phyloP scores from a whole-genome alignment of 176 grass and related monocot species.

The Urochloa ruziziensis region DNA sequence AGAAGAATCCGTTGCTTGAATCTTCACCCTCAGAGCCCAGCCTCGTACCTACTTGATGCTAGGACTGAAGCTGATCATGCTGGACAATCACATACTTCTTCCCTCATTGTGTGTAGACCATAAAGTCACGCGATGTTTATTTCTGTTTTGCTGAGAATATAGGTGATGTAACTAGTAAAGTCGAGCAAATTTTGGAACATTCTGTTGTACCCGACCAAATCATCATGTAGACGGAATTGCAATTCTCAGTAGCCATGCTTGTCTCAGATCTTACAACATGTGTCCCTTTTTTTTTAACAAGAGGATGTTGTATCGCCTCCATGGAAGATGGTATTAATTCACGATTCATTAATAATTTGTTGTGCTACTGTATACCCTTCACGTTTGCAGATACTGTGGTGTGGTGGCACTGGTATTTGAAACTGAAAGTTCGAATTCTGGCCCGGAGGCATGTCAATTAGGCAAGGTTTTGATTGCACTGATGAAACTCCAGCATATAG shows the following conservation, averaged over 20 bases:
- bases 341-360: background rate
- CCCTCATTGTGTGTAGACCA: no score
- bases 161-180: conserved; percentile 2
- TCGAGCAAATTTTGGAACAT: background rate
- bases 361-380: background rate
- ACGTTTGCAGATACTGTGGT: conserved; percentile 26
- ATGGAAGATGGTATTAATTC: background rate
- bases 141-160: background rate
- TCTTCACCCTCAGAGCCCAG: conserved; percentile 15
- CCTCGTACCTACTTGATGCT: conserved; percentile 34
- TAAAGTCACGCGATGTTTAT: background rate
- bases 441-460: conserved; percentile 50
- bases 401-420: background rate
- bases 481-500: conserved; percentile 72
- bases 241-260: background rate
- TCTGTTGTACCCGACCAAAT: no score
- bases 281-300: background rate
- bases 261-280: background rate
- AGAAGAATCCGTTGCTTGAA: conserved; percentile 70
- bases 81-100: no score
- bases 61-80: background rate
- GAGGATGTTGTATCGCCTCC: background rate
- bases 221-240: background rate
- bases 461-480: conserved; percentile 62
- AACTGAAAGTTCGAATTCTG: conserved; percentile 14